Percentiles rank a stretch among this genome's conserved stretches.
phyloP scores from a whole-genome alignment of 2,329 filamentous ascomycete species.

The Ceratocystis alfenasii region DNA sequence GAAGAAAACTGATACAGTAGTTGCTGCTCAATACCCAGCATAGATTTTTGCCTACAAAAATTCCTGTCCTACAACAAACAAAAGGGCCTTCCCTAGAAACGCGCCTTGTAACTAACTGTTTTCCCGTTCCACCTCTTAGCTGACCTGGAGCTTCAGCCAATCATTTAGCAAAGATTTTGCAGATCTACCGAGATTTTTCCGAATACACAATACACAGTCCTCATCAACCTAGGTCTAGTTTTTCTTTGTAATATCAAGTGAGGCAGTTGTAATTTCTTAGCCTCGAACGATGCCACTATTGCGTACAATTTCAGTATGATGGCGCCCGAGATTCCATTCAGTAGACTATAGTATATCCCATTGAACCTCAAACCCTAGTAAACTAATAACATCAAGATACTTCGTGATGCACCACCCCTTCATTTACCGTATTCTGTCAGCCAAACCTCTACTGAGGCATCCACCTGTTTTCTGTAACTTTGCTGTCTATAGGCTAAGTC shows the following conservation, averaged over 20 bases:
- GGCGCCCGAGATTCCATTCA: no score
- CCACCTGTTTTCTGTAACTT: constrained; percentile 65
- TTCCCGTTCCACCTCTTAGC: neutral
- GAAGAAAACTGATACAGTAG: neutral
- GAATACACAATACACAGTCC: neutral
- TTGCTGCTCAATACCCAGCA: neutral
- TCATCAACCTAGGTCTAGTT: no score
- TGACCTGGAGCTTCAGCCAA: neutral
- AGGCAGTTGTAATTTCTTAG: neutral
- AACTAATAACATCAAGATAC: neutral
- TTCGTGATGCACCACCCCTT: neutral
- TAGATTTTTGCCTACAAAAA: neutral
- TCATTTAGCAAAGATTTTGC: neutral
- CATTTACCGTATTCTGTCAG: constrained; percentile 20
- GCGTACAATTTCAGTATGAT: neutral
- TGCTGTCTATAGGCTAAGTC: constrained; percentile 83
- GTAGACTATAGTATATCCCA: neutral
- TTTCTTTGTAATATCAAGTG: no score
- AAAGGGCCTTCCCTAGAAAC: neutral
- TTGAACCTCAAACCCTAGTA: neutral
- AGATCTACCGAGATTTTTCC: neutral
- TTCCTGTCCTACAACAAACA: constrained; percentile 10
- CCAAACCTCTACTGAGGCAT: constrained; percentile 40
- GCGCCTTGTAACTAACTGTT: neutral
- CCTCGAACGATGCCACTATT: neutral